phyloP scores from a whole-genome alignment of 192 early-diverging fungal genomes.

The Mortierella hygrophila region DNA sequence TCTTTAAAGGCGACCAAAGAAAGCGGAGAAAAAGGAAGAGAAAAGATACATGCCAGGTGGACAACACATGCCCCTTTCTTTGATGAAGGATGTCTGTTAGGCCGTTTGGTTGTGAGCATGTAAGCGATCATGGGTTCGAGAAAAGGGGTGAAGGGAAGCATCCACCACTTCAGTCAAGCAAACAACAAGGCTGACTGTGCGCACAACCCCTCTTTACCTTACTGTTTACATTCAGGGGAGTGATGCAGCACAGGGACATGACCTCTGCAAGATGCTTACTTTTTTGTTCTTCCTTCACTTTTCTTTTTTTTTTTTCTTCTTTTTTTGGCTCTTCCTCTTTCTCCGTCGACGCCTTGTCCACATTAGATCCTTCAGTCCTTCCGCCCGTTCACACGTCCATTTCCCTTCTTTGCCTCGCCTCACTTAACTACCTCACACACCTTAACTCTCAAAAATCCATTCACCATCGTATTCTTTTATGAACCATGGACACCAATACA shows the following conservation, averaged over 20 bases:
- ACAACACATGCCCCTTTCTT: neutral
- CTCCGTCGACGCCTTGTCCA: neutral
- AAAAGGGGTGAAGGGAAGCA: neutral
- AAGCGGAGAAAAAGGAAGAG: neutral
- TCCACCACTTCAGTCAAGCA: too few relatives aligned
- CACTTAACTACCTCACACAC: neutral
- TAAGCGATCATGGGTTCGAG: neutral
- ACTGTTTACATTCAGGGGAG: too few relatives aligned
- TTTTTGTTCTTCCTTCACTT: neutral
- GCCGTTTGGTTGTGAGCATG: neutral
- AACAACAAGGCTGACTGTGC: too few relatives aligned
- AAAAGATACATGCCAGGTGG: neutral
- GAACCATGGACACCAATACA: conserved; percentile 32
- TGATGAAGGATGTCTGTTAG: neutral
- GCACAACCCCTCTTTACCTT: too few relatives aligned
- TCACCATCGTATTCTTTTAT: neutral
- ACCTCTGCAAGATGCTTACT: neutral
- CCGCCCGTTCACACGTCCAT: neutral
- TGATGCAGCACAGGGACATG: too few relatives aligned
- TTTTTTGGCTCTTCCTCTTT: too few relatives aligned
- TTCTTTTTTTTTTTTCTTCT: conserved; percentile 7
- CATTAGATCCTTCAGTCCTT: neutral
- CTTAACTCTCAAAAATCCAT: too few relatives aligned
- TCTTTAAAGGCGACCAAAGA: neutral
- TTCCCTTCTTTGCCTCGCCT: neutral